Evolutionary conservation across 2,329 filamentous ascomycete genomes (phyloP).

Genomic region (Chalaropsis thielavioides): DNA sequence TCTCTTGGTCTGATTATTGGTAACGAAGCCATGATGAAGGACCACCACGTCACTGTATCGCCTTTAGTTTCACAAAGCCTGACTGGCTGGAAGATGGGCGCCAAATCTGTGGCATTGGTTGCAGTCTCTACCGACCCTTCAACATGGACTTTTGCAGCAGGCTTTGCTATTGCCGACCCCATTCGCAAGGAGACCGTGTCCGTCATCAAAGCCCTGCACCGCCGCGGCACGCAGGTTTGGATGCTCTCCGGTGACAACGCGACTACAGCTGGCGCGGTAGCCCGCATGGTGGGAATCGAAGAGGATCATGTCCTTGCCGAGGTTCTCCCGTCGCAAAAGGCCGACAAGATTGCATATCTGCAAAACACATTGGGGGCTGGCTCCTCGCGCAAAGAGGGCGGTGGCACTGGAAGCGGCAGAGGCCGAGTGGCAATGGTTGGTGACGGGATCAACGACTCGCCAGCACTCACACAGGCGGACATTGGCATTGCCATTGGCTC

Average conservation of each 20-base stretch:
- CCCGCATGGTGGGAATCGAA: constrained; percentile 58
- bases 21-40: constrained; percentile 55
- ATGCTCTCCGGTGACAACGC: constrained; percentile 88
- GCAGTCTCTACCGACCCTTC: constrained; percentile 28
- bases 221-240: constrained; percentile 59
- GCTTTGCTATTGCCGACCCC: constrained; percentile 67
- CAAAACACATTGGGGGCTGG: constrained; percentile 36
- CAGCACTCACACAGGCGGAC: constrained; percentile 65
- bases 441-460: constrained; percentile 80
- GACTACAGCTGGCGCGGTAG: constrained; percentile 72
- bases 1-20: constrained; percentile 47
- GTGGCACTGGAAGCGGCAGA: constrained; percentile 23
- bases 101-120: constrained; percentile 49
- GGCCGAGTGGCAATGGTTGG: constrained; percentile 67
- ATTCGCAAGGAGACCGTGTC: constrained; percentile 56
- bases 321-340: constrained; percentile 73
- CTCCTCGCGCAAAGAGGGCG: constrained; percentile 17
- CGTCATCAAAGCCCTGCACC: constrained; percentile 50
- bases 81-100: constrained; percentile 44
- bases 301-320: constrained; percentile 65
- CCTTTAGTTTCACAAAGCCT: constrained; percentile 27
- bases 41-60: constrained; percentile 31
- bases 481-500: constrained; percentile 73
- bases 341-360: constrained; percentile 51
- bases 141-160: constrained; percentile 41